Percentiles rank a stretch among this genome's conserved stretches.
Evolutionary conservation across 2,329 filamentous ascomycete species (phyloP).

Genomic region (Aspergillus niger): DNA sequence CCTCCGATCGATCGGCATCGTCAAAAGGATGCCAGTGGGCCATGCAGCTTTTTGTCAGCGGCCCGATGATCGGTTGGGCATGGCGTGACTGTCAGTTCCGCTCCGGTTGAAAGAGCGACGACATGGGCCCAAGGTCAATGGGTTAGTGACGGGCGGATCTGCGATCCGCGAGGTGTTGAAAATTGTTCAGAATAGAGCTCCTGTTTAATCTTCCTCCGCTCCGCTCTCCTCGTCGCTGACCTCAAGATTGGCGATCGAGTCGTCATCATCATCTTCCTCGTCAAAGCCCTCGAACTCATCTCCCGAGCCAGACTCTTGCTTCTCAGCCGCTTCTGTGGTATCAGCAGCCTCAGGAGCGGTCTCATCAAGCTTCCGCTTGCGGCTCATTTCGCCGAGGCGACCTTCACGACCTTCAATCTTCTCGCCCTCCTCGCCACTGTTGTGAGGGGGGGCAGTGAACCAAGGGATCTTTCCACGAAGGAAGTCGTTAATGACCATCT

Average conservation of each 20-base stretch:
- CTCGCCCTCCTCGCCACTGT: constrained; percentile 52
- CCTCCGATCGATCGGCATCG: constrained; percentile 5
- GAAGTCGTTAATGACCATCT: constrained; percentile 97
- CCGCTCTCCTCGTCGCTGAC: constrained; percentile 46
- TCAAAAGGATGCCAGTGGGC: neutral
- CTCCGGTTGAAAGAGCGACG: neutral
- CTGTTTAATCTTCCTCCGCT: constrained; percentile 44
- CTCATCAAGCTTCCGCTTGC: constrained; percentile 73
- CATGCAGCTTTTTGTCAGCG: constrained; percentile 13
- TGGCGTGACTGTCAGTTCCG: constrained; percentile 4
- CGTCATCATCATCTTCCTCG: constrained; percentile 46
- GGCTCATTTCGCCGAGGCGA: constrained; percentile 78
- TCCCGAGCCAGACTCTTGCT: constrained; percentile 38
- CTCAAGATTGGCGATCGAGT: constrained; percentile 46
- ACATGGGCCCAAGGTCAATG: neutral
- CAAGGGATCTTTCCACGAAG: constrained; percentile 93
- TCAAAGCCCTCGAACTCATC: constrained; percentile 41
- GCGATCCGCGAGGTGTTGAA: constrained; percentile 2
- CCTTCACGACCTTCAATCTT: constrained; percentile 72
- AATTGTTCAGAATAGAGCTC: neutral
- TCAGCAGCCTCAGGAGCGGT: constrained; percentile 39
- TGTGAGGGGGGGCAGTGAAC: constrained; percentile 79
- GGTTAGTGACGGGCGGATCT: constrained; percentile 4
- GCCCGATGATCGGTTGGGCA: constrained; percentile 5
- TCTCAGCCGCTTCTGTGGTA: constrained; percentile 31